Evolutionary conservation across 2,329 filamentous ascomycete genomes (phyloP), one percentile per base, ranked within the genome.

Genomic region (Penicillium decumbens): DNA sequence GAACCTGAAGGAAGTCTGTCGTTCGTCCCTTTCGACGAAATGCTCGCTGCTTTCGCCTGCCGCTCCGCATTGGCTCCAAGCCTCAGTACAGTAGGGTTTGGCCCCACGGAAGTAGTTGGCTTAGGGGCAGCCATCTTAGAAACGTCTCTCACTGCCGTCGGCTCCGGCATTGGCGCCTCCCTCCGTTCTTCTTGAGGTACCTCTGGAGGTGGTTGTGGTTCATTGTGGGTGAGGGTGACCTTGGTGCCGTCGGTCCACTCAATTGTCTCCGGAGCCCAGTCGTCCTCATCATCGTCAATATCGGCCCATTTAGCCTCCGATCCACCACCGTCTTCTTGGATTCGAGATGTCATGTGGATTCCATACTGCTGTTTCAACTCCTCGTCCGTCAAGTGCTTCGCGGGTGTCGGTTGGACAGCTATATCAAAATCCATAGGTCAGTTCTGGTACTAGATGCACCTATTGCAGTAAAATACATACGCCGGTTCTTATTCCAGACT

Each of bases 231-330:
- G 33, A 83, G 73, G 25, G 76, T 81, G 33, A 81, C 83, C 61
- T 85, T 85, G 6, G 82, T 85, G 42, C 82, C 82, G 65, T 85
- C 82, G 69, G 82, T 84, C 82, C 82, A 85, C 60, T 84, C 80
- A 41, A 85, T 82, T 15, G 81, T 80, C 57, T 85, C 82, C 3
- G 82, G 82, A 13, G 81, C 80, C 81, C 82, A 85, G 55, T 85
- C 82, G 56, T 85, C 82, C 64, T 85, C 82, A 55, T 84, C 81
- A 52, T 85, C 82, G 60, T 85, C 82, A 56, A 85, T 85, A 64
- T 85, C 82, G 25, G 82, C 82, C 82, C 82, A 85, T 65, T 85
- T 85, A 8, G 80, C 74, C 57, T 84, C 81, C 51, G 83, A 83
- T 9, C 78, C 77, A 46, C 75, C 75, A 42, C 80, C 80, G 58